These are phyloP conservation scores for Sequoiadendron giganteum DNA, from an alignment of 75 land plant species.

Conservation along the genomic window DNA sequence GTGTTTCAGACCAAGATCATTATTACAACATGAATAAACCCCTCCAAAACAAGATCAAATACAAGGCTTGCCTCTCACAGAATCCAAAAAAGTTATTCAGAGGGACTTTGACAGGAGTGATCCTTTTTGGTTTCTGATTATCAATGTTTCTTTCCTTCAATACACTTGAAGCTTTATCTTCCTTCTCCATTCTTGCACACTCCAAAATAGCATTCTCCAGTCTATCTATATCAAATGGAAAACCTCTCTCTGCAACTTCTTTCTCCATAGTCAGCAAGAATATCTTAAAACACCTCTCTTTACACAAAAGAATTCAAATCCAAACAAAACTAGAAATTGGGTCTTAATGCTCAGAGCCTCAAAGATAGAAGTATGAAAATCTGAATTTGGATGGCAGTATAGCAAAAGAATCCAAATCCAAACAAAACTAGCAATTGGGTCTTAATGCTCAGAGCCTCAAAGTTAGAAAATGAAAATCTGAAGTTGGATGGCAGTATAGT, in stretches of 20 bases:
- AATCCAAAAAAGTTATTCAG: not conserved
- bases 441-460: no score
- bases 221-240: no score
- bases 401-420: no score
- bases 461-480: no score
- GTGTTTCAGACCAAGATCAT: not conserved
- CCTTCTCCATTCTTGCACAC: not conserved
- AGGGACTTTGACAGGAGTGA: not conserved
- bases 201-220: not conserved
- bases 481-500: no score
- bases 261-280: not conserved
- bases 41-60: not conserved
- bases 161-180: not conserved
- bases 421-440: no score
- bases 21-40: not conserved
- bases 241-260: no score
- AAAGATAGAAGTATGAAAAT: not conserved
- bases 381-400: not conserved
- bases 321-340: not conserved
- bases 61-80: not conserved
- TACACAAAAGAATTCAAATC: not conserved
- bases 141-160: not conserved
- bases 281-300: no score
- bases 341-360: not conserved
- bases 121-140: not conserved